These are phyloP conservation scores for Zostera marina DNA, from an alignment of 116 monocot species.

Conservation along the genomic window DNA sequence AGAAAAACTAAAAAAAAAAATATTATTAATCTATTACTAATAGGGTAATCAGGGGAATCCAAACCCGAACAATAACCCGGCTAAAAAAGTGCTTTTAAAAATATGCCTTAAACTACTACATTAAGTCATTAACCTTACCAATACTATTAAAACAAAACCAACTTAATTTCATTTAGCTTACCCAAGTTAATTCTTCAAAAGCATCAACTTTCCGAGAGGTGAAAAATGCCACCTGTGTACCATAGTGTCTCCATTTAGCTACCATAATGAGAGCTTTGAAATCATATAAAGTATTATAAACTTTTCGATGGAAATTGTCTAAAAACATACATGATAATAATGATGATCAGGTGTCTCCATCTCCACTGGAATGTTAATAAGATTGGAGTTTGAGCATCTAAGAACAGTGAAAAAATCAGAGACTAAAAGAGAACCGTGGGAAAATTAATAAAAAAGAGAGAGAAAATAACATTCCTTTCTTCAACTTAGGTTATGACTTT, in stretches of 20 bases:
- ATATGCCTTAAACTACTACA: too few relatives aligned
- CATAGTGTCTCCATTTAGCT: not conserved
- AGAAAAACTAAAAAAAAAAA: too few relatives aligned
- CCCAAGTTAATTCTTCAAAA: conserved; percentile 93
- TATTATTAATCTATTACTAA: too few relatives aligned
- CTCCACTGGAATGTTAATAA: conserved; percentile 81
- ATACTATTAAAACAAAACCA: not conserved
- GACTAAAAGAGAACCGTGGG: not conserved
- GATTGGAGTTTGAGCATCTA: conserved; percentile 83
- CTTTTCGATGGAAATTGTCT: not conserved
- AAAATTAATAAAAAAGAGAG: not conserved
- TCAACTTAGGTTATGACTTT: too few relatives aligned
- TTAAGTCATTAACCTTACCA: too few relatives aligned
- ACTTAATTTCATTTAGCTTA: conserved; percentile 14
- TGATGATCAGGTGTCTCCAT: conserved; percentile 83
- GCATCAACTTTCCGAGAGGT: conserved; percentile 64
- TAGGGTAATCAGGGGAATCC: too few relatives aligned
- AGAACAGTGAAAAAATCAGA: not conserved
- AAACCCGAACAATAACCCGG: too few relatives aligned
- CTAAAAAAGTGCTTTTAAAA: too few relatives aligned
- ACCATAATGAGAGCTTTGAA: not conserved
- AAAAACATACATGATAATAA: conserved; percentile 70
- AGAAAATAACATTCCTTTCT: too few relatives aligned
- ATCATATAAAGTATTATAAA: not conserved
- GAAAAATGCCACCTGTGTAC: conserved; percentile 71